A percentile compares a stretch with the other conserved stretches of the same genome.
Conservation (phyloP, 148 eudicot genomes). For the Arbutus unedo region DNA sequence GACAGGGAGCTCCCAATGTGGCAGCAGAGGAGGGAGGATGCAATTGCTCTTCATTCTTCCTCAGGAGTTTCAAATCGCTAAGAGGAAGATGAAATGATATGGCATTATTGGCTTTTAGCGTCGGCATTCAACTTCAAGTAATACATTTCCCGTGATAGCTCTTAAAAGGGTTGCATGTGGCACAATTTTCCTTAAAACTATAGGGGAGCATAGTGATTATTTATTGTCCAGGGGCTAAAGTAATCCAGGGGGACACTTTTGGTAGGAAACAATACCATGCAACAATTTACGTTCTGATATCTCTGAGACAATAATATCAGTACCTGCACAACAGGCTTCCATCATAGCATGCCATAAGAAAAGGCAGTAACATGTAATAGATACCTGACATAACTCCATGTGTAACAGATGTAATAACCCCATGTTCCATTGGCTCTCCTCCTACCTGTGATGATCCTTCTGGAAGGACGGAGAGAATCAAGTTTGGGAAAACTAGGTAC, state of each 20-base stretch:
- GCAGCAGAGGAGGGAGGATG: too few species aligned
- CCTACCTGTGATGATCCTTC: slow-evolving; percentile 41
- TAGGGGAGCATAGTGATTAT: background rate
- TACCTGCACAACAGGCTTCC: background rate
- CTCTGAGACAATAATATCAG: background rate
- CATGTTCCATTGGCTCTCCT: slow-evolving; percentile 54
- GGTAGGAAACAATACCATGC: background rate
- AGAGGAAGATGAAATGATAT: too few species aligned
- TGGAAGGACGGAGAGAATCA: slow-evolving; percentile 41
- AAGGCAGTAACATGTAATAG: background rate
- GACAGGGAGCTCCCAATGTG: too few species aligned
- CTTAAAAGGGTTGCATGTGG: background rate
- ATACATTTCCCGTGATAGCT: background rate
- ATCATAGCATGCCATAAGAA: background rate
- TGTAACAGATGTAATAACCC: slow-evolving; percentile 77
- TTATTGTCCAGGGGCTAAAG: background rate
- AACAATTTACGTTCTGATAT: background rate
- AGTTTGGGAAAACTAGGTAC: slow-evolving; percentile 71
- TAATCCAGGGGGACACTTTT: background rate
- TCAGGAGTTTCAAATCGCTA: too few species aligned
- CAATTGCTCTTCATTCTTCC: too few species aligned
- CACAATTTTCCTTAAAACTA: background rate
- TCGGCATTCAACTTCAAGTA: background rate
- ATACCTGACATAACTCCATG: slow-evolving; percentile 85
- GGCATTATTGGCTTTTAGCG: background rate